Percentiles rank a stretch among this genome's conserved stretches.
Evolutionary conservation across 257 asterid species (phyloP).

Genomic region (Capsicum rhomboideum): DNA sequence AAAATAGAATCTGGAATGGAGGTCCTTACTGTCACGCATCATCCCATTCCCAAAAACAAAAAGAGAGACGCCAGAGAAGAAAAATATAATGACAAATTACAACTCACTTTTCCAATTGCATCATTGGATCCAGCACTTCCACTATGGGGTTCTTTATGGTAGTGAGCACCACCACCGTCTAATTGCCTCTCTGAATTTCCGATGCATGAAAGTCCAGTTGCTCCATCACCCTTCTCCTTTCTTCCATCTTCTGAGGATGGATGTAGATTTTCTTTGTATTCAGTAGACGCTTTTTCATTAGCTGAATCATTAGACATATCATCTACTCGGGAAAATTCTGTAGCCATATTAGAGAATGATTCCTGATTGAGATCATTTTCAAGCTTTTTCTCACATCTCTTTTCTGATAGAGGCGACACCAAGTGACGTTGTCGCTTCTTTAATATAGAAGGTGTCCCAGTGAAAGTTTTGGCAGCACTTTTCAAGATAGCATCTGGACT

Average conservation of each 20-base stretch:
- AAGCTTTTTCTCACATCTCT: constrained; percentile 68
- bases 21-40: neutral
- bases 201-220: constrained; percentile 18
- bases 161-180: neutral
- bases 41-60: neutral
- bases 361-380: constrained; percentile 37
- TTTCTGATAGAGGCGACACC: constrained; percentile 76
- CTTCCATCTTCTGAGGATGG: constrained; percentile 25
- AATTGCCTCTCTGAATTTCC: constrained; percentile 20
- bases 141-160: neutral
- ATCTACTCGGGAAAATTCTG: constrained; percentile 47
- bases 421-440: constrained; percentile 82
- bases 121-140: constrained; percentile 4
- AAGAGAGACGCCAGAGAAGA: neutral
- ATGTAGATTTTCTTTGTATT: constrained; percentile 46
- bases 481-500: constrained; percentile 74
- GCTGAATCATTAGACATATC: constrained; percentile 40
- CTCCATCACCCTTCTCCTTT: constrained; percentile 17
- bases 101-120: neutral
- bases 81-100: neutral
- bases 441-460: constrained; percentile 77
- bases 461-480: constrained; percentile 85
- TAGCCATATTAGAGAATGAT: constrained; percentile 29
- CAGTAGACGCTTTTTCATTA: constrained; percentile 19
- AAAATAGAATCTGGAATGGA: neutral